Evolutionary conservation across 163 green algal genomes (phyloP).

Genomic region (Volvox carteri): DNA sequence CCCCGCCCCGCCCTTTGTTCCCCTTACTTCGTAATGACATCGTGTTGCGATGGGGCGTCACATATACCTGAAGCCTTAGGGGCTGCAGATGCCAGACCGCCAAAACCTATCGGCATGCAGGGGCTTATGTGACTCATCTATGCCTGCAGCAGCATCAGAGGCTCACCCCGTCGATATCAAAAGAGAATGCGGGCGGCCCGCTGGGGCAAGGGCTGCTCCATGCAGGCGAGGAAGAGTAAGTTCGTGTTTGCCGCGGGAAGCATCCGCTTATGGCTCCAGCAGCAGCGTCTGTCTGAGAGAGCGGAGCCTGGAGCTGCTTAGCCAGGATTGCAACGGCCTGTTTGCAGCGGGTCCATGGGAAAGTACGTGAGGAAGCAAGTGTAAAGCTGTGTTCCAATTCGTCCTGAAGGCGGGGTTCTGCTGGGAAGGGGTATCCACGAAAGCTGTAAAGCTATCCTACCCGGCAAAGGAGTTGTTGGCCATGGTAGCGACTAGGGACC

Average conservation of each 20-base stretch:
- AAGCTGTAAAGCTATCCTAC: not conserved
- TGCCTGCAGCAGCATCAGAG: no score
- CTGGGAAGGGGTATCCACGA: no score
- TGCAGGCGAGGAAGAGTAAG: not conserved
- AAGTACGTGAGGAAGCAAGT: not conserved
- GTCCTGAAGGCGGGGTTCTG: no score
- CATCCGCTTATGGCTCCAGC: not conserved
- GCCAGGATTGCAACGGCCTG: not conserved
- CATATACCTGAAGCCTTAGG: no score
- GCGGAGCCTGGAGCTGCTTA: not conserved
- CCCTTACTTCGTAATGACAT: no score
- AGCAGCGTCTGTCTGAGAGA: not conserved
- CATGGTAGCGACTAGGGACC: slow-evolving; percentile 14
- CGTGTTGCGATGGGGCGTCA: no score
- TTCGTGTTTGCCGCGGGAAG: not conserved
- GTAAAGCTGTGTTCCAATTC: no score
- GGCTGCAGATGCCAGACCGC: no score
- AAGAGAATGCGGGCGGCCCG: slow-evolving; percentile 16
- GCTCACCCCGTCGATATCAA: slow-evolving; percentile 47
- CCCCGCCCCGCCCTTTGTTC: no score
- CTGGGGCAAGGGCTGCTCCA: slow-evolving; percentile 7
- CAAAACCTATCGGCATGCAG: no score
- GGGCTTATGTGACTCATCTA: no score
- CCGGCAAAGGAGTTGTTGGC: not conserved
- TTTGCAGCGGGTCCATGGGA: no score